Evolutionary conservation across 2,329 filamentous ascomycete species (phyloP).

Genomic region (Cadophora sp.): DNA sequence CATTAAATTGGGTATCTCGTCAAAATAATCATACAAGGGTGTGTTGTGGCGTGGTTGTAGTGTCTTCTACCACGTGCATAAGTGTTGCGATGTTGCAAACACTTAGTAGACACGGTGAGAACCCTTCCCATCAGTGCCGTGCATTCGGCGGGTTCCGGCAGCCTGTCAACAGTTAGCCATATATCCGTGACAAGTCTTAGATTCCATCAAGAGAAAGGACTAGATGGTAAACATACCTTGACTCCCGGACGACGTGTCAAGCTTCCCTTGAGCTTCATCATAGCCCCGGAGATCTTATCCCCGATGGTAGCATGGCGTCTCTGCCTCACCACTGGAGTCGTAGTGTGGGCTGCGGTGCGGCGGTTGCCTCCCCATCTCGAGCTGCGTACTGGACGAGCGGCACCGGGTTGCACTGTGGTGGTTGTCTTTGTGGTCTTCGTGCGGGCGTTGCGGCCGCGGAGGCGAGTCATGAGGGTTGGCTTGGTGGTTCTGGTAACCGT

Average conservation of each 20-base stretch:
- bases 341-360: constrained; percentile 43
- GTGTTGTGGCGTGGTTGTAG: neutral
- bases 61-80: neutral
- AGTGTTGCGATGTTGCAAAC: neutral
- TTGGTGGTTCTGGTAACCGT: constrained; percentile 48
- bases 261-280: constrained; percentile 75
- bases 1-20: constrained; percentile 26
- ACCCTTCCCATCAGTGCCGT: constrained; percentile 74
- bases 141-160: constrained; percentile 76
- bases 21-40: constrained; percentile 21
- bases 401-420: constrained; percentile 35
- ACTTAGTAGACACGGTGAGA: constrained; percentile 46
- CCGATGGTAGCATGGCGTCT: constrained; percentile 71
- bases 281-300: constrained; percentile 79
- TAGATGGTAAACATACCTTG: constrained; percentile 59
- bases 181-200: neutral
- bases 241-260: constrained; percentile 72
- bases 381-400: constrained; percentile 24
- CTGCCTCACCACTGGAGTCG: constrained; percentile 61
- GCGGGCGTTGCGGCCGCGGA: constrained; percentile 50
- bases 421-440: constrained; percentile 38
- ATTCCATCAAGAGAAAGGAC: neutral
- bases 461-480: constrained; percentile 60
- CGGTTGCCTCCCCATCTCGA: constrained; percentile 39
- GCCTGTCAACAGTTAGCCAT: constrained; percentile 53